Percentiles rank a stretch among this genome's conserved stretches.
Evolutionary conservation across 1,139 yeast genomes (phyloP).

Genomic region (Saccharomyces pastorianus): DNA sequence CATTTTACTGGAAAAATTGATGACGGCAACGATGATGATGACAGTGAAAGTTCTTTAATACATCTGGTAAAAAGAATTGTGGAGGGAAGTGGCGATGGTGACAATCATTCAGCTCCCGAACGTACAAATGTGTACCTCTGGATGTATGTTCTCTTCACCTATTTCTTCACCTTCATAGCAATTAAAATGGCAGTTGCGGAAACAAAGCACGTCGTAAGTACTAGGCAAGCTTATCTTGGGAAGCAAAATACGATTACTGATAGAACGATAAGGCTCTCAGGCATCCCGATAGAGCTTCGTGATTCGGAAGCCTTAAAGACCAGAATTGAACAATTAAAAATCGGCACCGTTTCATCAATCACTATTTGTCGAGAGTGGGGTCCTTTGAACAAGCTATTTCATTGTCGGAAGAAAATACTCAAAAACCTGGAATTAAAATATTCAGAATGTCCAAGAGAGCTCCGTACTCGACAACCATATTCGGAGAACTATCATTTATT

Average conservation of each 20-base stretch:
- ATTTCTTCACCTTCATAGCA: slow-evolving; percentile 67
- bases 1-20: slow-evolving; percentile 56
- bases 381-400: slow-evolving; percentile 55
- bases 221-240: slow-evolving; percentile 78
- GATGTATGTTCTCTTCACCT: slow-evolving; percentile 84
- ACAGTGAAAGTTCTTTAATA: background rate
- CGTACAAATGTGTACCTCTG: slow-evolving; percentile 39
- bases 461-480: slow-evolving; percentile 18
- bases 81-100: slow-evolving; percentile 12
- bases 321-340: slow-evolving; percentile 68
- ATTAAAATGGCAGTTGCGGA: slow-evolving; percentile 55
- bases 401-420: slow-evolving; percentile 47
- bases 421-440: slow-evolving; percentile 61
- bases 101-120: slow-evolving; percentile 22
- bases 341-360: slow-evolving; percentile 71
- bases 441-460: slow-evolving; percentile 49
- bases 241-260: slow-evolving; percentile 87
- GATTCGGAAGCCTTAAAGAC: slow-evolving; percentile 58
- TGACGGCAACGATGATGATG: slow-evolving; percentile 34
- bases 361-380: slow-evolving; percentile 85
- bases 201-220: slow-evolving; percentile 61
- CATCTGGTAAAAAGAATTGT: background rate
- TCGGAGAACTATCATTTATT: slow-evolving; percentile 22
- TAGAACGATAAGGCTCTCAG: slow-evolving; percentile 80
- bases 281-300: slow-evolving; percentile 79